A percentile compares a stretch with the other conserved stretches of the same genome.
Conservation (phyloP, 2,329 filamentous ascomycete genomes). For the Elsinoe australis region DNA sequence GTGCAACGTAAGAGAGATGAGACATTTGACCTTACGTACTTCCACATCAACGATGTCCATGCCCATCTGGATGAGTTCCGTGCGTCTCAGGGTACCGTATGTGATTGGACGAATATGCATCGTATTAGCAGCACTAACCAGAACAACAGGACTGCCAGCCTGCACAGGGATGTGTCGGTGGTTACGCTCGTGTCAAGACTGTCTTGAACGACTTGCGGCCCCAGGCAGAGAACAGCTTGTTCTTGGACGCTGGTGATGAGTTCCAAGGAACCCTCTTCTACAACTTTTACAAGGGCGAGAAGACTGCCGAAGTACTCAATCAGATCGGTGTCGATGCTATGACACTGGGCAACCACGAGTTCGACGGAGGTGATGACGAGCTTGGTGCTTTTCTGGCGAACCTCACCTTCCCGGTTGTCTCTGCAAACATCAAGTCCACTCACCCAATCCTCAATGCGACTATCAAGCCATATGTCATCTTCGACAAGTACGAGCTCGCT, state of each 20-base stretch:
- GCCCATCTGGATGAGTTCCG: slow-evolving; percentile 58
- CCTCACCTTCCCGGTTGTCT: slow-evolving; percentile 57
- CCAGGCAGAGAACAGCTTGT: slow-evolving; percentile 52
- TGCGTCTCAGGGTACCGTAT: slow-evolving; percentile 32
- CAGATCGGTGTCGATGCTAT: slow-evolving; percentile 59
- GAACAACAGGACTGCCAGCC: slow-evolving; percentile 1
- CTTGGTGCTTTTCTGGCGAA: slow-evolving; percentile 56
- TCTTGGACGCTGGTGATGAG: slow-evolving; percentile 61
- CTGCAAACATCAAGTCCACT: slow-evolving; percentile 56
- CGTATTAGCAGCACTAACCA: neutral
- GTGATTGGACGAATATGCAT: neutral
- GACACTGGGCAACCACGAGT: slow-evolving; percentile 62
- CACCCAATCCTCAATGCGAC: slow-evolving; percentile 53
- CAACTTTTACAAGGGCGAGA: slow-evolving; percentile 58
- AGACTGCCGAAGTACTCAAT: slow-evolving; percentile 60
- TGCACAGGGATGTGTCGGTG: slow-evolving; percentile 8
- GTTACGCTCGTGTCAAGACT: slow-evolving; percentile 47
- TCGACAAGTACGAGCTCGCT: slow-evolving; percentile 52
- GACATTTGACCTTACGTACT: slow-evolving; percentile 43
- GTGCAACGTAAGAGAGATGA: slow-evolving; percentile 23
- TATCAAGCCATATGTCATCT: slow-evolving; percentile 59
- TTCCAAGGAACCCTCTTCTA: slow-evolving; percentile 64
- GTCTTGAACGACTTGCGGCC: slow-evolving; percentile 51
- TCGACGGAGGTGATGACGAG: slow-evolving; percentile 56
- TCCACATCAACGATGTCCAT: slow-evolving; percentile 63